These are phyloP conservation scores for Mariannaea sp. DNA, from an alignment of 2,329 filamentous ascomycete species.

Conservation along the genomic window DNA sequence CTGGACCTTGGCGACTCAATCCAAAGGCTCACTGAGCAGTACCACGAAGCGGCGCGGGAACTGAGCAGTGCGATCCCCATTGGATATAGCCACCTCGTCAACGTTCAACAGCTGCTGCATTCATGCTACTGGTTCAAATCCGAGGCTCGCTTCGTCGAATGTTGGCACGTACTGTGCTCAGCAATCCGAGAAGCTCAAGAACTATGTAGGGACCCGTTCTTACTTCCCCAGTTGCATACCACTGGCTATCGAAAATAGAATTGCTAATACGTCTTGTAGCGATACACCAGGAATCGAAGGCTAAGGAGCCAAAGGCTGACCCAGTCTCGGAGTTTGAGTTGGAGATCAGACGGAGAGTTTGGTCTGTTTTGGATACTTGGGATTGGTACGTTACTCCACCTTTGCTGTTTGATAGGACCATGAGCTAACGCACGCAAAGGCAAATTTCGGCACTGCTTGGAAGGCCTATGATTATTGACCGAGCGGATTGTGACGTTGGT, in stretches of 20 bases:
- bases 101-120: conserved; percentile 44
- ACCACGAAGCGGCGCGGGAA: conserved; percentile 42
- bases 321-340: conserved; percentile 41
- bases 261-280: conserved; percentile 28
- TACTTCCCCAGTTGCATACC: rapidly evolving
- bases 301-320: conserved; percentile 30
- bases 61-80: conserved; percentile 42
- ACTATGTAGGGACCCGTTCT: conserved; percentile 34
- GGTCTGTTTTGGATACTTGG: conserved; percentile 46
- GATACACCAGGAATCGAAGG: conserved; percentile 40
- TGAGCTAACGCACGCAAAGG: conserved; percentile 31
- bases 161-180: conserved; percentile 44
- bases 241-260: not conserved
- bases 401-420: not conserved
- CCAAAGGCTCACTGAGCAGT: conserved; percentile 39
- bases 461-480: conserved; percentile 44
- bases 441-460: conserved; percentile 44
- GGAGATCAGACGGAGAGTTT: conserved; percentile 44
- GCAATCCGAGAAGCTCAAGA: conserved; percentile 46
- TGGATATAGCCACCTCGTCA: conserved; percentile 41
- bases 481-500: conserved; percentile 39
- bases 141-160: conserved; percentile 44
- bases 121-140: conserved; percentile 47
- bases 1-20: conserved; percentile 39
- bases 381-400: conserved; percentile 41